A percentile compares a stretch with the other conserved stretches of the same genome.
Conservation (phyloP, 352 stramenopile species). For the Globisporangium cylindrosporum region DNA sequence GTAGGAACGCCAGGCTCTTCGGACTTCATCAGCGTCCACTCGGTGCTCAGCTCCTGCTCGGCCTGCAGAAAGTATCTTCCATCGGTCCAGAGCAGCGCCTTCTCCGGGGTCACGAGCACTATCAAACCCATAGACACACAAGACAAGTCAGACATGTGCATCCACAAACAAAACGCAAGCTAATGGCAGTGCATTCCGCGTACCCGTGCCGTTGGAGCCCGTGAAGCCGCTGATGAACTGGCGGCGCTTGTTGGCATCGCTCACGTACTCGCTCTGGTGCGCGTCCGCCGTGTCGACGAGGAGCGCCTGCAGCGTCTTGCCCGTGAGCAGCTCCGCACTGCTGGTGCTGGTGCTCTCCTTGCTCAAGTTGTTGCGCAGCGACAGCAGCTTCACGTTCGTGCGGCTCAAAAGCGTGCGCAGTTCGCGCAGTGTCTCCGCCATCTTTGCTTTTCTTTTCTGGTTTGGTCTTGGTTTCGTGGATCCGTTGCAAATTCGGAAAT, state of each 20-base stretch:
- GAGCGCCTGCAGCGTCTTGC: conserved; percentile 82
- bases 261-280: conserved; percentile 98
- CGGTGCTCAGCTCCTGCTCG: conserved; percentile 88
- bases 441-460: conserved; percentile 24
- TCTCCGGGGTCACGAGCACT: conserved; percentile 75
- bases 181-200: too few relatives aligned
- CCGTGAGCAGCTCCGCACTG: conserved; percentile 27
- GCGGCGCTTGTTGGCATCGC: conserved; percentile 93
- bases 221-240: conserved; percentile 97
- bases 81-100: conserved; percentile 97
- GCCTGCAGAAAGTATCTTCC: conserved; percentile 98
- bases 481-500: conserved; percentile 14
- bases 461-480: background rate
- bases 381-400: conserved; percentile 62
- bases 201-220: conserved; percentile 94
- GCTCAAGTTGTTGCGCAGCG: conserved; percentile 52
- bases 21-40: conserved; percentile 96
- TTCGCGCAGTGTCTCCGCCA: conserved; percentile 60
- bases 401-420: conserved; percentile 60
- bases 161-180: background rate
- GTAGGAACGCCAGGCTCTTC: conserved; percentile 90
- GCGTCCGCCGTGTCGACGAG: conserved; percentile 96
- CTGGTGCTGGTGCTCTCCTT: conserved; percentile 30
- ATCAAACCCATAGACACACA: background rate
- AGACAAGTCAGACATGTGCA: background rate